Percentiles rank a stretch among this genome's conserved stretches.
phyloP scores from a whole-genome alignment of 129 eudicot genomes.

The Chrysanthemum lavandulifolium region DNA sequence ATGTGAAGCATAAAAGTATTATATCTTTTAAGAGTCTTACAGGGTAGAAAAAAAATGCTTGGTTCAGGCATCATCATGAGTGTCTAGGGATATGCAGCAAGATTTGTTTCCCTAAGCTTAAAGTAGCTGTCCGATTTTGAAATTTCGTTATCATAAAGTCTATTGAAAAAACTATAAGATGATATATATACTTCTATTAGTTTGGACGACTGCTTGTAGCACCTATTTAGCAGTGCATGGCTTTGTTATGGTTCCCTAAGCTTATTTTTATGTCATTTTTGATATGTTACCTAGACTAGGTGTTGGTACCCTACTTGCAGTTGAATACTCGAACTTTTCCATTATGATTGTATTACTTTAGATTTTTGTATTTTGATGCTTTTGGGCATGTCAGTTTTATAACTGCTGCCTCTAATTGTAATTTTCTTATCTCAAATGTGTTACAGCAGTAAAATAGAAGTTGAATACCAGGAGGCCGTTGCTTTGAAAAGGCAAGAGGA shows the following conservation, averaged over 20 bases:
- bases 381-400: not conserved
- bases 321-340: not conserved
- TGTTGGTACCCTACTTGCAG: not conserved
- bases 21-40: too few species aligned
- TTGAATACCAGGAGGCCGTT: slow-evolving; percentile 82
- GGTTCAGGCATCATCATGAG: too few species aligned
- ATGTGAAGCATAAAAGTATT: too few species aligned
- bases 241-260: not conserved
- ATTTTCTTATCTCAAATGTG: not conserved
- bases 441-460: slow-evolving; percentile 68
- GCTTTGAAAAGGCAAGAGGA: slow-evolving; percentile 84
- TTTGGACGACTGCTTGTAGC: not conserved
- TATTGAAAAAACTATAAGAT: not conserved
- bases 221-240: not conserved
- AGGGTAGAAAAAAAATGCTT: too few species aligned
- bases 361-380: not conserved
- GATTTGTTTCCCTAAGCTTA: too few species aligned
- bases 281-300: not conserved
- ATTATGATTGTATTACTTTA: not conserved
- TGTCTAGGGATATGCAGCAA: too few species aligned
- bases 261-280: not conserved
- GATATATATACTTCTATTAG: not conserved
- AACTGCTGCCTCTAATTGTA: not conserved
- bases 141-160: too few species aligned
- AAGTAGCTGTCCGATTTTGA: too few species aligned